phyloP scores from a whole-genome alignment of 2,329 filamentous ascomycete species.

The Golovinomyces cichoracearum region DNA sequence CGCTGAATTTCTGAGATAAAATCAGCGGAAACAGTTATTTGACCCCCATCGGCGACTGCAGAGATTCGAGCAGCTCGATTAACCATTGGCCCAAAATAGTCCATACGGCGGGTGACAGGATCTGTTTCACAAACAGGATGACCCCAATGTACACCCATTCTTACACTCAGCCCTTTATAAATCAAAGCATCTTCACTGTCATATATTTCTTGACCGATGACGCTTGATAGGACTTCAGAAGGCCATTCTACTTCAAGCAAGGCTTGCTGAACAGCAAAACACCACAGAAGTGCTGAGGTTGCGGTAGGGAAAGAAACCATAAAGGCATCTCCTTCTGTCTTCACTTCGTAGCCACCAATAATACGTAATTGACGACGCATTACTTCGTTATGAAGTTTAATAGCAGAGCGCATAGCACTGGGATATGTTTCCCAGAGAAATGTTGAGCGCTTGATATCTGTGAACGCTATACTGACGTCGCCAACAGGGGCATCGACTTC shows the following conservation, averaged over 20 bases:
- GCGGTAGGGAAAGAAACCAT: constrained; percentile 98
- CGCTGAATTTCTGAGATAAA: constrained; percentile 91
- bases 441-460: constrained; percentile 97
- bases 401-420: constrained; percentile 83
- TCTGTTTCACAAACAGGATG: constrained; percentile 85
- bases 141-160: constrained; percentile 95
- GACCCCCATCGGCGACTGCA: constrained; percentile 79
- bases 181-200: constrained; percentile 74
- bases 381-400: constrained; percentile 90
- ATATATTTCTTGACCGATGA: constrained; percentile 55
- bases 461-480: constrained; percentile 83
- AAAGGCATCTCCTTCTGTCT: constrained; percentile 97
- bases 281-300: constrained; percentile 84
- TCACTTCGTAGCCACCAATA: constrained; percentile 94
- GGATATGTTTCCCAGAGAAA: constrained; percentile 88
- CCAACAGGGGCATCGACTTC: constrained; percentile 81
- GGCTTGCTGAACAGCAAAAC: constrained; percentile 73
- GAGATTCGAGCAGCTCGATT: constrained; percentile 90
- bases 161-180: constrained; percentile 77
- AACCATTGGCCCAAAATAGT: constrained; percentile 98
- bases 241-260: constrained; percentile 83
- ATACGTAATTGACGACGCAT: constrained; percentile 82
- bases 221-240: constrained; percentile 65
- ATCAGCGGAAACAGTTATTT: constrained; percentile 89
- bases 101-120: constrained; percentile 91